These are phyloP conservation scores for Lunasporangiospora selenospora DNA, from an alignment of 192 early-diverging fungal species.

Conservation along the genomic window DNA sequence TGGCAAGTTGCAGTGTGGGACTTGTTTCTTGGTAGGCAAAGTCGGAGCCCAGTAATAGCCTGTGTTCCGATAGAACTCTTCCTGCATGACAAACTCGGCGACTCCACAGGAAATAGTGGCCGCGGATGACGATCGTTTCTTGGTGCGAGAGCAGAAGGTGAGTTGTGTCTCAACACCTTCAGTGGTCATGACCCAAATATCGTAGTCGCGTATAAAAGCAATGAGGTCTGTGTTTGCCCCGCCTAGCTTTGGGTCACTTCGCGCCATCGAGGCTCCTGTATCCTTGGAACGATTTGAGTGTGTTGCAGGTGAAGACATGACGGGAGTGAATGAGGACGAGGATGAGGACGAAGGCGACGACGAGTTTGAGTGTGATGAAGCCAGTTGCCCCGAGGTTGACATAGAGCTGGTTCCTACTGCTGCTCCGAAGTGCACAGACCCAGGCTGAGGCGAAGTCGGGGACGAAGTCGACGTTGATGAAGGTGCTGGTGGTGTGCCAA, in stretches of 20 bases:
- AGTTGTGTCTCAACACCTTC: conserved; percentile 63
- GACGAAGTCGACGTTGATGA: too few species aligned
- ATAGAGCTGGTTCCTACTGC: conserved; percentile 27
- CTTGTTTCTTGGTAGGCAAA: neutral
- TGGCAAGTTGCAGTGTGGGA: neutral
- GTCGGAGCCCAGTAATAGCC: conserved; percentile 67
- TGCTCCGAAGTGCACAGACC: too few species aligned
- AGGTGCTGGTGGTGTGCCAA: too few species aligned
- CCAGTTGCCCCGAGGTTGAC: conserved; percentile 37
- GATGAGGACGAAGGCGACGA: conserved; percentile 7
- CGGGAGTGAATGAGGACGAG: conserved; percentile 1
- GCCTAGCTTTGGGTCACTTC: conserved; percentile 65
- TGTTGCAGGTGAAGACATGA: conserved; percentile 1
- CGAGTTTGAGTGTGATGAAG: conserved; percentile 11
- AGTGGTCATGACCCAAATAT: conserved; percentile 65
- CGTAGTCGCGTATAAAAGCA: conserved; percentile 65
- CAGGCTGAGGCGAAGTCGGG: too few species aligned
- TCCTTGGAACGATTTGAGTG: conserved; percentile 17
- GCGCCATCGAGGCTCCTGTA: conserved; percentile 11
- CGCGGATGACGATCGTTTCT: conserved; percentile 19
- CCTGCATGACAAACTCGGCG: conserved; percentile 79
- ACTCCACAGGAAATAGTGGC: conserved; percentile 59
- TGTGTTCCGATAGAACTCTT: conserved; percentile 72
- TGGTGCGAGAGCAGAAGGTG: conserved; percentile 58
- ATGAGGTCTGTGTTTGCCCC: conserved; percentile 55